Base-by-base conservation (phyloP, 768 basidiomycete species). In the Tricholoma terreum region DNA sequence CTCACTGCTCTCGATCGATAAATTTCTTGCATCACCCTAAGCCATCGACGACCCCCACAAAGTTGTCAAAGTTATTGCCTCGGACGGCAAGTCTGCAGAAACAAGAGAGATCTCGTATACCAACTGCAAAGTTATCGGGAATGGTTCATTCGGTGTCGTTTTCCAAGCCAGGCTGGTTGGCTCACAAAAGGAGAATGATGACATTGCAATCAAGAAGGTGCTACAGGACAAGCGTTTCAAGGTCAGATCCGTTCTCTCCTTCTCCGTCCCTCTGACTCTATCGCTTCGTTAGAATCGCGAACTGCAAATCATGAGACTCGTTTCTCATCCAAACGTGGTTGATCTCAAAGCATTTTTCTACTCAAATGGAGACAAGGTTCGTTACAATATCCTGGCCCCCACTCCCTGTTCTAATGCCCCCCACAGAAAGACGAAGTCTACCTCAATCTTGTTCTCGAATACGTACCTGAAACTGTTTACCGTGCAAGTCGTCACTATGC, bases 151-250 rank as follows among this genome's bases (percentile, higher is more conserved):
- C 68, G 97, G 97, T 65, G 95, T 99, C 73, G 97, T 99, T 61
- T 98, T 95, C 73, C 92, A 94, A 63, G 96, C 95, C 58, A 93
- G 86, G 75, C 85, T 98, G 55, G 79, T 94, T 50, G 79, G 80
- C 12, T 80, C 80, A 7, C 75, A 80, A 43, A 83, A 84, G 67
- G 84, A 83, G 33, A 78, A 77, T 17, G 89, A 90, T 57, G 94
- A 98, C 64, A 97, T 99, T 69, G 97, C 97, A 50, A 99, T 99
- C 84, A 99, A 99, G 92, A 98, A 98, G 81, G 97, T 99, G 51
- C 76, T 99, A 60, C 97, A 99, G 81, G 97, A 99, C 79, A 99
- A 99, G 83, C 86, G 97, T 64, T 99, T 99, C 90, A 99, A 99
- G 92, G 96, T 95, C 60, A 61, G 83, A 76, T 61, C 65, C 52